These are phyloP conservation scores for Arachnomyces sp. DNA, from an alignment of 2,329 filamentous ascomycete genomes.

Conservation along the genomic window DNA sequence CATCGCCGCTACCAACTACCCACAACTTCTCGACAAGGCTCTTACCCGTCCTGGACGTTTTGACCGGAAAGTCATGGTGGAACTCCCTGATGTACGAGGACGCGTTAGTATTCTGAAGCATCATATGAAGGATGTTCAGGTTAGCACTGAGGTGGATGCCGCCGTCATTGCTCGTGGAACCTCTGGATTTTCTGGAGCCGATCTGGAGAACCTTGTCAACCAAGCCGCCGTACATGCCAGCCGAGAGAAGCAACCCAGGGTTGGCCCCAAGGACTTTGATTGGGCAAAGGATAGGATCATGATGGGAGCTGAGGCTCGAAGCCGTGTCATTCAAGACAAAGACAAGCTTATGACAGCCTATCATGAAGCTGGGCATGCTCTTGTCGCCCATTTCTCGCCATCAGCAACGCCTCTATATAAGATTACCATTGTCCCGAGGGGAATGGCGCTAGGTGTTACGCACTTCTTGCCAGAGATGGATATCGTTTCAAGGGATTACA, in stretches of 20 bases:
- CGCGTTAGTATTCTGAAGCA: conserved; percentile 89
- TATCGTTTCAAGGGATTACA: conserved; percentile 80
- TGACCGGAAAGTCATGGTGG: conserved; percentile 83
- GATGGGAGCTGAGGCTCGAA: conserved; percentile 90
- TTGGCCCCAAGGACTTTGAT: conserved; percentile 75
- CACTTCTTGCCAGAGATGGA: conserved; percentile 85
- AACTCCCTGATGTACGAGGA: conserved; percentile 85
- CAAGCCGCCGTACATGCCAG: conserved; percentile 93
- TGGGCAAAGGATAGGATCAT: conserved; percentile 98
- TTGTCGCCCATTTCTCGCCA: conserved; percentile 77
- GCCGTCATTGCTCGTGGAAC: conserved; percentile 79
- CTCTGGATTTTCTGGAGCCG: conserved; percentile 86
- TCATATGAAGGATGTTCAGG: conserved; percentile 85
- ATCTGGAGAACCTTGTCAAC: conserved; percentile 94
- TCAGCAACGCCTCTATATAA: conserved; percentile 80
- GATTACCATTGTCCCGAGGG: conserved; percentile 90
- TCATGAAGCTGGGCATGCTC: conserved; percentile 89
- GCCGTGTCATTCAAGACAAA: conserved; percentile 81
- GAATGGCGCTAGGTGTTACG: conserved; percentile 77
- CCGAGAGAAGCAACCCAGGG: conserved; percentile 67
- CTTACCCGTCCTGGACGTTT: conserved; percentile 91
- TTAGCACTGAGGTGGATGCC: conserved; percentile 71
- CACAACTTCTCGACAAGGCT: conserved; percentile 87
- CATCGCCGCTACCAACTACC: conserved; percentile 92
- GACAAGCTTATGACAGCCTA: conserved; percentile 96